Conservation (phyloP, 805 yeast genomes). For the Alloascoidea hylecoeti region DNA sequence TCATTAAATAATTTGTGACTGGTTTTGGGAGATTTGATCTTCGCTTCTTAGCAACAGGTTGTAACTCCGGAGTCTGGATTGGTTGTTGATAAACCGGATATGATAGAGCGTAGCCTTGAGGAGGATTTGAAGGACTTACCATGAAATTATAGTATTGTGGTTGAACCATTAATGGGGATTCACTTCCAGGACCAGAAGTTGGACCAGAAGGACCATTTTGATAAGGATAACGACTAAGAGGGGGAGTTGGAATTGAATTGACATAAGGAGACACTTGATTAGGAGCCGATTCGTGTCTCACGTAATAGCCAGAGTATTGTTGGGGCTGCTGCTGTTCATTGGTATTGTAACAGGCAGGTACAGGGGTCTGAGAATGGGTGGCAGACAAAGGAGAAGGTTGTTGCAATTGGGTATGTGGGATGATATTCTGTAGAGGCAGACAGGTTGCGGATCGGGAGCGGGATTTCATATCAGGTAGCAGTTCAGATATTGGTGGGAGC, state of each 20-base stretch:
- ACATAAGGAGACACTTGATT: too few species aligned
- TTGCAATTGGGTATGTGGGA: background rate
- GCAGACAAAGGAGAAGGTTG: background rate
- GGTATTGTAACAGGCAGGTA: background rate
- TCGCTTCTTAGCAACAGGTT: constrained; percentile 18
- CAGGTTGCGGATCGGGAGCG: too few species aligned
- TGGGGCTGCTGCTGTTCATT: background rate
- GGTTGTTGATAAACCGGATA: background rate
- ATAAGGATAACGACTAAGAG: background rate
- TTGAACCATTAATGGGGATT: too few species aligned
- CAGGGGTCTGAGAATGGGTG: background rate
- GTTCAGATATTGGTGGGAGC: background rate
- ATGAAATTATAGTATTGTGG: too few species aligned
- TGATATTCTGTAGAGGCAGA: background rate
- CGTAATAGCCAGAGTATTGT: too few species aligned
- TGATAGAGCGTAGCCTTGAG: background rate
- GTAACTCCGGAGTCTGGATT: background rate
- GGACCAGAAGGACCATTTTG: background rate
- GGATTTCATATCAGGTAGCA: too few species aligned
- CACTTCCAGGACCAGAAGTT: too few species aligned
- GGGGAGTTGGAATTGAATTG: background rate
- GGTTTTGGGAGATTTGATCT: constrained; percentile 71
- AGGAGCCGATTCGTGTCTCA: too few species aligned
- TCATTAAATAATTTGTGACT: constrained; percentile 56
- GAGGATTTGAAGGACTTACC: too few species aligned